Evolutionary conservation across 164 flowering plant species (phyloP).

Genomic region (Tinospora cordifolia): DNA sequence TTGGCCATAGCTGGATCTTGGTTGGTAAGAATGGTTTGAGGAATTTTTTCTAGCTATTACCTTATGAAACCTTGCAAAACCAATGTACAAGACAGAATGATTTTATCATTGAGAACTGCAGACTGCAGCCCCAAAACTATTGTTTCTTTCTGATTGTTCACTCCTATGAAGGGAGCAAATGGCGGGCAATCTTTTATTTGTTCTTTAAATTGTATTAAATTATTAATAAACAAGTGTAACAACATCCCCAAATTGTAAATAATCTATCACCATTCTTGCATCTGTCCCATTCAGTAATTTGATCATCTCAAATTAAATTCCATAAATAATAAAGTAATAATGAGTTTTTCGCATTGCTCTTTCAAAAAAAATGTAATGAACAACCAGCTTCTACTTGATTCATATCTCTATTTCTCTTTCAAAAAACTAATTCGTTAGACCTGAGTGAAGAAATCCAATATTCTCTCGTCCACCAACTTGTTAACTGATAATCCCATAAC

Average conservation of each 20-base stretch:
- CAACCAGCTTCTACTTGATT: neutral
- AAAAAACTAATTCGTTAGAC: neutral
- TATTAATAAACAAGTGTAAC: too few relatives aligned
- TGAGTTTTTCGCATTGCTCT: slow-evolving; percentile 11
- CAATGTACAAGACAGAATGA: slow-evolving; percentile 15
- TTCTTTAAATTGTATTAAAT: slow-evolving; percentile 15
- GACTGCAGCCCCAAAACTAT: slow-evolving; percentile 18
- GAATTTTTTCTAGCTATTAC: slow-evolving; percentile 16
- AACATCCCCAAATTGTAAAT: slow-evolving; percentile 18
- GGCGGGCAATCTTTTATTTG: slow-evolving; percentile 11
- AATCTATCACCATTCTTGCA: slow-evolving; percentile 15
- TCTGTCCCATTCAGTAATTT: slow-evolving; percentile 17
- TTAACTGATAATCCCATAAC: neutral
- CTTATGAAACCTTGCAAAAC: slow-evolving; percentile 13
- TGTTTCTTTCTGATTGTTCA: slow-evolving; percentile 19
- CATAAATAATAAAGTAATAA: slow-evolving; percentile 12
- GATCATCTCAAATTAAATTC: slow-evolving; percentile 15
- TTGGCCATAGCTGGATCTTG: neutral
- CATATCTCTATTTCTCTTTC: neutral
- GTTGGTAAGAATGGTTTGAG: slow-evolving; percentile 1
- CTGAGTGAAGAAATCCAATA: neutral
- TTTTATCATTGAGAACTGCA: slow-evolving; percentile 14
- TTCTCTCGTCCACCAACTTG: neutral
- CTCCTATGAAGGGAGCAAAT: slow-evolving; percentile 20
- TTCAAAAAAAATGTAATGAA: slow-evolving; percentile 11